These are phyloP conservation scores for Pezicula radicicola DNA, from an alignment of 2,329 filamentous ascomycete species.

Conservation along the genomic window DNA sequence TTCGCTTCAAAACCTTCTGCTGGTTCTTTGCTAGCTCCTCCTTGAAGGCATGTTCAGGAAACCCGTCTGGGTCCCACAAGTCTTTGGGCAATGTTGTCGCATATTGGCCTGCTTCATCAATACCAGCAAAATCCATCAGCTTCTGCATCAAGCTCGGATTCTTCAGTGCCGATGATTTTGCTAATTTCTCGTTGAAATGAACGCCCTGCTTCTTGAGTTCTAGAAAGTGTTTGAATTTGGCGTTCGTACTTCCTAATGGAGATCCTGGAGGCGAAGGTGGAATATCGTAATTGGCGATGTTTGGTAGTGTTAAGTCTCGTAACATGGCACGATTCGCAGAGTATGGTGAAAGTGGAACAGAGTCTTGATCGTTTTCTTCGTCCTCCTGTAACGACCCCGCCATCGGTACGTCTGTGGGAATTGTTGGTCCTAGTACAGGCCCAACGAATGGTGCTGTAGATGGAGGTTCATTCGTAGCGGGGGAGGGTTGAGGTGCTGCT, in stretches of 20 bases:
- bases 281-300: slow-evolving; percentile 69
- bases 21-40: slow-evolving; percentile 47
- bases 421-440: slow-evolving; percentile 24
- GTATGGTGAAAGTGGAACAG: slow-evolving; percentile 56
- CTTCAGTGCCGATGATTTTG: slow-evolving; percentile 61
- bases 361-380: slow-evolving; percentile 23
- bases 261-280: slow-evolving; percentile 69
- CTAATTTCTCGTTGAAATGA: slow-evolving; percentile 76
- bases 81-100: slow-evolving; percentile 54
- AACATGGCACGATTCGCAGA: slow-evolving; percentile 60
- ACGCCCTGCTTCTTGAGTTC: slow-evolving; percentile 72
- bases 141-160: slow-evolving; percentile 74
- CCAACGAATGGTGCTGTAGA: slow-evolving; percentile 20
- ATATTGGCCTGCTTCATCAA: slow-evolving; percentile 59
- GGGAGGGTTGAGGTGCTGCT: background rate
- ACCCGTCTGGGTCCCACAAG: slow-evolving; percentile 54
- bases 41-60: slow-evolving; percentile 53
- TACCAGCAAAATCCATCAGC: slow-evolving; percentile 65
- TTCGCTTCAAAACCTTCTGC: slow-evolving; percentile 25
- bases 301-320: slow-evolving; percentile 71
- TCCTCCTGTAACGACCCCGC: slow-evolving; percentile 12
- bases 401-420: slow-evolving; percentile 12
- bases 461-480: background rate
- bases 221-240: slow-evolving; percentile 73
- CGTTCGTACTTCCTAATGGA: slow-evolving; percentile 48